These are phyloP conservation scores for Rhodotorula taiwanensis DNA, from an alignment of 768 basidiomycete species.

Conservation along the genomic window DNA sequence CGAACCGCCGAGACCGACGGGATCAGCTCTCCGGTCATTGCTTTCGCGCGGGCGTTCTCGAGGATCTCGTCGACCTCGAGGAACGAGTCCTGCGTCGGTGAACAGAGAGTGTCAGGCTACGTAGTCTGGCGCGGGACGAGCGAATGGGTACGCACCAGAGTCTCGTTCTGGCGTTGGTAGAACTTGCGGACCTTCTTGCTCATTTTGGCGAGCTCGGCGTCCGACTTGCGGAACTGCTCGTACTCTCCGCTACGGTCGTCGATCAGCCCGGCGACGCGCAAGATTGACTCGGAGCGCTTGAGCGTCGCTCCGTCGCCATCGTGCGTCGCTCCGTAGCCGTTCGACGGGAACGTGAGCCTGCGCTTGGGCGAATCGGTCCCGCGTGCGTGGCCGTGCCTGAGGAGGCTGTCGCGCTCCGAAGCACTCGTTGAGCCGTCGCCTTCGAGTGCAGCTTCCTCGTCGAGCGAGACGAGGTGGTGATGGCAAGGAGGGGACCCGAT, in stretches of 20 bases:
- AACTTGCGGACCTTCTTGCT: slow-evolving; percentile 21
- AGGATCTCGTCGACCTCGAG: slow-evolving; percentile 38
- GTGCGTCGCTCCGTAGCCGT: slow-evolving; percentile 9
- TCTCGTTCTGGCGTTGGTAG: slow-evolving; percentile 36
- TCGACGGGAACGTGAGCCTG: background rate
- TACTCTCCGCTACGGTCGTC: slow-evolving; percentile 30
- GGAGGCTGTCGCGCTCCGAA: background rate
- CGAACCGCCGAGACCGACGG: background rate
- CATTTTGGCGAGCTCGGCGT: slow-evolving; percentile 27
- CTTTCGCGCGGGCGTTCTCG: slow-evolving; percentile 13
- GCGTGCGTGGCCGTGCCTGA: background rate
- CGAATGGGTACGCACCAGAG: background rate
- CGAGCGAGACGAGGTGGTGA: slow-evolving; percentile 7
- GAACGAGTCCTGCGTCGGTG: slow-evolving; percentile 23
- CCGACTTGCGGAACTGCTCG: slow-evolving; percentile 32
- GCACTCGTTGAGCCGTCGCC: background rate
- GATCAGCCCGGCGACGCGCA: slow-evolving; percentile 30
- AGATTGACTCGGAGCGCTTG: slow-evolving; percentile 10
- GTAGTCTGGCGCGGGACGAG: no score
- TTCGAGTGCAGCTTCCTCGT: slow-evolving; percentile 22
- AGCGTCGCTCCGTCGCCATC: slow-evolving; percentile 4
- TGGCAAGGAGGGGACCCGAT: background rate
- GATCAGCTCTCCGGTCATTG: slow-evolving; percentile 24
- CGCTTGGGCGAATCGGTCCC: background rate
- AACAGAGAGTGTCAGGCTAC: background rate